Base-by-base conservation (phyloP, 176 grass and related monocot species). In the Hordeum marinum region DNA sequence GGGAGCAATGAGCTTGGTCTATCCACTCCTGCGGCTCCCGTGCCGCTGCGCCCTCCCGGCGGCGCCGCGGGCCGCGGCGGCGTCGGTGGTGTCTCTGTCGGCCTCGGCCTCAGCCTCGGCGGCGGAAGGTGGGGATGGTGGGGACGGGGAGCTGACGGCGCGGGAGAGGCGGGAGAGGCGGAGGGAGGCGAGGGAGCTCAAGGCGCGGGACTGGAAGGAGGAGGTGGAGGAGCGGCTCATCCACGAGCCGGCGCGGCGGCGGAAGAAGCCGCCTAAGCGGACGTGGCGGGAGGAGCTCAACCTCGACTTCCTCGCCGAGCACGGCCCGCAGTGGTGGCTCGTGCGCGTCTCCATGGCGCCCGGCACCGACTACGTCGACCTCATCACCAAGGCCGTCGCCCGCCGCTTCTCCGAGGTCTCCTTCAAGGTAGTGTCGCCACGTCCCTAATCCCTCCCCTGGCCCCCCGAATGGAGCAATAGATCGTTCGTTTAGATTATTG, bases 271-370 rank as follows among this genome's bases (percentile, higher is more conserved):
- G 6, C 82, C 77, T 21, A 76, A 81, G 80, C 23, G 84, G 15
- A 90, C 77, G 27, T 92, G 89, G 96, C 41, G 70, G 61, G 86
- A 90, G 81, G 79, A 94, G 2, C 91, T 99, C 50, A 94, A 93
- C 88, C 89, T 99, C 29, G 92, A 92, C 64, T 39, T 72, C 69
- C 93, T 99, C 65, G 76, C 93, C 40, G 81, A 81, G 57, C 93
- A 89, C 39, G 96, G 96, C 2, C 88, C 86, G 50, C 93, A 92
- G 87, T 99, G 96, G 96, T 95, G 96, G 93, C 79, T 91, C 74
- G 81, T 99, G 68, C 91, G 87, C 62, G 88, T 99, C 75, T 89
- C 93, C 65, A 92, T 87, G 79, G 92, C 84, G 21, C 88, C 88
- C 58, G 87, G 89, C 39, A 87, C 88, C 61, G 93, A 98, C 76